Conservation (phyloP, 1,284 basidiomycete species). For the Mycena citricolor region DNA sequence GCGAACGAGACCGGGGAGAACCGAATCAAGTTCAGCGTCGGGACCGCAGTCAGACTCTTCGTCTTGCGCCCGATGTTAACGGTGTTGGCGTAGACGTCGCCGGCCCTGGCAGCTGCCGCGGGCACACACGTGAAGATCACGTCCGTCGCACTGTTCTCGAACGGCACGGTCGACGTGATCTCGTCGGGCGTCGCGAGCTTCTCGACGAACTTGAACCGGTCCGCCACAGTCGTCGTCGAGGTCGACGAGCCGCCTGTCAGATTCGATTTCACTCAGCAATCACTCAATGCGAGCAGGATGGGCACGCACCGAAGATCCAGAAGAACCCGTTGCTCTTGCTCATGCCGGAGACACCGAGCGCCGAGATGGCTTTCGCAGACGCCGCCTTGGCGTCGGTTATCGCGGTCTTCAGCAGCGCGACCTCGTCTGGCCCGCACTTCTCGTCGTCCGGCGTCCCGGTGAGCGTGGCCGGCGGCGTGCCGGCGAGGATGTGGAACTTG, state of each 20-base stretch:
- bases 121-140: slow-evolving; percentile 9
- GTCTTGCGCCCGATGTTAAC: slow-evolving; percentile 3
- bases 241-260: not conserved
- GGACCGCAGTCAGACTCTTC: not conserved
- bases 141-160: not conserved
- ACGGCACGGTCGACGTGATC: not conserved
- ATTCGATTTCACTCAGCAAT: not conserved
- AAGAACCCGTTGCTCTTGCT: slow-evolving; percentile 1
- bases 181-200: not conserved
- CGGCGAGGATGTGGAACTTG: slow-evolving; percentile 7
- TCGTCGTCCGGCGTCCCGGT: not conserved
- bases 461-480: not conserved
- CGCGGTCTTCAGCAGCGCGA: not conserved
- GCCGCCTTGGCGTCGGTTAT: slow-evolving; percentile 4
- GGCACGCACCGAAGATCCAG: slow-evolving; percentile 4
- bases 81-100: not conserved
- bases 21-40: slow-evolving; percentile 9
- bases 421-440: not conserved
- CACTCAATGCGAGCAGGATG: not conserved
- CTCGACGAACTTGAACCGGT: slow-evolving; percentile 4
- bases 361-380: not conserved
- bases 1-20: not conserved
- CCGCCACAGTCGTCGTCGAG: not conserved
- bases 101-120: not conserved
- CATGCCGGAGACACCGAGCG: not conserved